Conservation (phyloP, 306 rosid genomes). For the Vicia villosa region DNA sequence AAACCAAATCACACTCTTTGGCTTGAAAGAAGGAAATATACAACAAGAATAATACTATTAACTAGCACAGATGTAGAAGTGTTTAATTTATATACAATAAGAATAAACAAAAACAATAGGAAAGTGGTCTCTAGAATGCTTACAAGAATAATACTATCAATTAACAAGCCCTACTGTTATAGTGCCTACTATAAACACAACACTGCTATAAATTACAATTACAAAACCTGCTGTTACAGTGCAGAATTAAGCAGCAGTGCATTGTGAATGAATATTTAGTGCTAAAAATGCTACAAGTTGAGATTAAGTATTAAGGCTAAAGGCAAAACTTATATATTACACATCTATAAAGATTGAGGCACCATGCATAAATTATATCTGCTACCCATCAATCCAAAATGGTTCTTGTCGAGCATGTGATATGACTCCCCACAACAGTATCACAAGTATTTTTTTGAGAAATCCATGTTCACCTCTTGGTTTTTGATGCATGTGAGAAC, state of each 20-base stretch:
- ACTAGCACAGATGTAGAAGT: conserved; percentile 20
- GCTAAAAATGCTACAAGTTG: conserved; percentile 26
- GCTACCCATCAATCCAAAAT: conserved; percentile 22
- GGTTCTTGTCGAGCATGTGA: not conserved
- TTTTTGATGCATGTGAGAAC: conserved; percentile 39
- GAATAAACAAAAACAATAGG: not conserved
- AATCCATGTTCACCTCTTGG: conserved; percentile 45
- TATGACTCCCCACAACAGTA: not conserved
- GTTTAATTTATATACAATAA: conserved; percentile 36
- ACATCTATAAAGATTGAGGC: conserved; percentile 2
- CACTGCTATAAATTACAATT: conserved; percentile 31
- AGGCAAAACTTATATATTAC: conserved; percentile 9
- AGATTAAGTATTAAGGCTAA: not conserved
- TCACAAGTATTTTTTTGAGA: not conserved
- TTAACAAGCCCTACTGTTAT: conserved; percentile 26
- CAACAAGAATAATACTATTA: not conserved
- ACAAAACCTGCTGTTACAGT: conserved; percentile 32
- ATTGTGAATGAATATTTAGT: conserved; percentile 23
- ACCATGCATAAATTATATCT: conserved; percentile 10
- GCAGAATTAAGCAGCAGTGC: conserved; percentile 39
- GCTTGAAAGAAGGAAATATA: not conserved
- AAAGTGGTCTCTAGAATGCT: conserved; percentile 20
- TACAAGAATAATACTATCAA: not conserved
- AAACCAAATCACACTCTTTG: too few species aligned
- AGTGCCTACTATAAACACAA: conserved; percentile 16